These are phyloP conservation scores for Fusarium sp. DNA, from an alignment of 2,329 filamentous ascomycete genomes.

Conservation along the genomic window DNA sequence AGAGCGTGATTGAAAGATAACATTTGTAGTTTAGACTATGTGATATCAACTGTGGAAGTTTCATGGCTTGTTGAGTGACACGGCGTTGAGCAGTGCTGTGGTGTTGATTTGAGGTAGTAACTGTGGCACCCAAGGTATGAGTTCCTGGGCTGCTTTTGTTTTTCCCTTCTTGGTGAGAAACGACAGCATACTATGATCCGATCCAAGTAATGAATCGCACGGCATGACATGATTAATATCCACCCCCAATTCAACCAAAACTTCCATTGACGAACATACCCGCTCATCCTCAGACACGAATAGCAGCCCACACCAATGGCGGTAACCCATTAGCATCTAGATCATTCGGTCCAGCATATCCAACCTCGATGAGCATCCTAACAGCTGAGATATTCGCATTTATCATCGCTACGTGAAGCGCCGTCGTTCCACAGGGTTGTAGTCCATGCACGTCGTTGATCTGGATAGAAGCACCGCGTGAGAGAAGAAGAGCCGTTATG, in stretches of 20 bases:
- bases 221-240: slow-evolving; percentile 27
- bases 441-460: slow-evolving; percentile 10
- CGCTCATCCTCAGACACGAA: not conserved
- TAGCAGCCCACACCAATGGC: slow-evolving; percentile 30
- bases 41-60: slow-evolving; percentile 6
- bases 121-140: slow-evolving; percentile 5
- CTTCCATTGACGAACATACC: slow-evolving; percentile 9
- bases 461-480: slow-evolving; percentile 20
- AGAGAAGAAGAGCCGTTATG: slow-evolving; percentile 20
- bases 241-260: slow-evolving; percentile 28
- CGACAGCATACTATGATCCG: slow-evolving; percentile 7
- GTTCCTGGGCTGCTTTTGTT: slow-evolving; percentile 12
- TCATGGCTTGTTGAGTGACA: not conserved
- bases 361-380: slow-evolving; percentile 14
- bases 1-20: slow-evolving; percentile 21
- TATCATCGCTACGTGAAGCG: slow-evolving; percentile 26
- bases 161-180: slow-evolving; percentile 9
- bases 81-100: not conserved
- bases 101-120: not conserved
- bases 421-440: slow-evolving; percentile 19
- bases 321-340: slow-evolving; percentile 24
- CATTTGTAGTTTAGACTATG: slow-evolving; percentile 2
- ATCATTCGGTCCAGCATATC: slow-evolving; percentile 28
- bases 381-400: slow-evolving; percentile 15
- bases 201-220: slow-evolving; percentile 2